Conservation (phyloP, 306 rosid species). For the Citrullus mucosospermus region DNA sequence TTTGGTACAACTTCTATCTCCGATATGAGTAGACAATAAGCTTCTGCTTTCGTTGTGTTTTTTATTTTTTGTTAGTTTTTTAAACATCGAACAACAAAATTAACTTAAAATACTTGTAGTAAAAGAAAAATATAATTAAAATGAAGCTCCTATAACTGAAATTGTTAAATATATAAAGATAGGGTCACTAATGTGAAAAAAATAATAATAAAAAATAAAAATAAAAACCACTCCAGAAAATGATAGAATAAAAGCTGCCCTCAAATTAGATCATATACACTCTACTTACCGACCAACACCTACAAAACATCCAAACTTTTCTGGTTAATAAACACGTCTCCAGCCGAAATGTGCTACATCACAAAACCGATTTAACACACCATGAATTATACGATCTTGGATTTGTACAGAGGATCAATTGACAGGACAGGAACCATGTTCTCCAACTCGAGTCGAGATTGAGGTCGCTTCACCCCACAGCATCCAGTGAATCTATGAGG, state of each 20-base stretch:
- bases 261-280: background rate
- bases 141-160: background rate
- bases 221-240: background rate
- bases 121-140: background rate
- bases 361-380: background rate
- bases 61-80: no score
- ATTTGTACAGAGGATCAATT: background rate
- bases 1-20: no score
- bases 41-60: no score
- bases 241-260: background rate
- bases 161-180: background rate
- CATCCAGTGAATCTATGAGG: background rate
- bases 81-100: no score
- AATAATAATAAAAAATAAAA: no score
- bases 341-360: slow-evolving; percentile 1
- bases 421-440: background rate
- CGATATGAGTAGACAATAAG: no score
- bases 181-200: background rate
- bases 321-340: background rate
- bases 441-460: background rate
- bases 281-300: background rate
- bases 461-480: background rate
- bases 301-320: background rate
- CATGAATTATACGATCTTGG: background rate
- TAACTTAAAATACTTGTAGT: background rate